Evolutionary conservation across 2,329 filamentous ascomycete species (phyloP), one percentile per base, ranked within the genome.

Genomic region (Scopulariopsis brevicaulis): DNA sequence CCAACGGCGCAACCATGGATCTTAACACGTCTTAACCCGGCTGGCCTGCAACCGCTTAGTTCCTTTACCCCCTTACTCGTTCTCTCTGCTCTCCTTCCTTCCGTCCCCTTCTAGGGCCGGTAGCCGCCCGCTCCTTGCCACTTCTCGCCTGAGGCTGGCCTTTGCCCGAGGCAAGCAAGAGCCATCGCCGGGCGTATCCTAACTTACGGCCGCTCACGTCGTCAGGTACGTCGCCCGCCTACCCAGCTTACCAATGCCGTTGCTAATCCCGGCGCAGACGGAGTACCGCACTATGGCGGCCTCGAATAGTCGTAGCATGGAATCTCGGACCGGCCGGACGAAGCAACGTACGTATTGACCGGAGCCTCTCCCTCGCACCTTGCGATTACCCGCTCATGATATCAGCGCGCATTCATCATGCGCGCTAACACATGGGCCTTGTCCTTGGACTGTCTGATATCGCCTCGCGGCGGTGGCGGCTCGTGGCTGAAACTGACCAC

Each of bases 321-420:
- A 91, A 76, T 89, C 88, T 62, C 82, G 89, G 67, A 85, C 83
- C 58, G 89, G 89, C 66, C 81, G 89, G 69, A 85, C 77, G 68
- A 92, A 92, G 69, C 89, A 94, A 74, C 83, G 89, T 91, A 79
- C 84, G 87, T 87, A 24, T 24, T 24, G n/a, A 24, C 6, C 6
- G 12, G 6, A 2, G 18, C 22, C 20, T 20, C n/a, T 50, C 11
- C 20, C 12, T 24, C 22, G 46, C 8, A 24, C 12, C 20, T 24
- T 50, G n/a, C 18, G 7, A n/a, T 18, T 46, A 4, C 18, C 37
- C 4, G 12, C 37, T 15, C 37, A 14, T 43, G 37, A n/a, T 43
- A 43, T 43, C n/a, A 48, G 15, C 18, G 43, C 43, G 18, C 43
- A 40, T 18, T 15, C 12, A 3, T 48, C 43, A 5, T 22, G 43